These are phyloP conservation scores for Cetradonia linearis DNA, from an alignment of 495 filamentous ascomycete genomes.

Conservation along the genomic window DNA sequence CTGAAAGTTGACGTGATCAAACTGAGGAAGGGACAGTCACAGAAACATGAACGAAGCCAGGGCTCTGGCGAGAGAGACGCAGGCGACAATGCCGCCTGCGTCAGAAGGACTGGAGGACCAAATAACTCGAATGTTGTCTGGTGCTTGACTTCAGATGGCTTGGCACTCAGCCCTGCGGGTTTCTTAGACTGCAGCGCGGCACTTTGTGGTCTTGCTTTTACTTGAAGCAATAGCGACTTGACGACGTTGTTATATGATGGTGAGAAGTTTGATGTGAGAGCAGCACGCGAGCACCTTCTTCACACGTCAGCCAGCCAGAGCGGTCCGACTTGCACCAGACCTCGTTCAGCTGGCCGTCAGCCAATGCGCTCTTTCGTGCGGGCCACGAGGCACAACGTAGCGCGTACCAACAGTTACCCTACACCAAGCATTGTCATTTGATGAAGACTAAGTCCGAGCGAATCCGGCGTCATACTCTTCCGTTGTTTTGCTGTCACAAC, in stretches of 20 bases:
- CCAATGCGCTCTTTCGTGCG: not conserved
- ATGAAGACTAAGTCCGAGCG: not conserved
- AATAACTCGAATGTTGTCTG: not conserved
- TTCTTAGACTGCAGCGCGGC: not conserved
- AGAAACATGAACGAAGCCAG: slow-evolving; percentile 1
- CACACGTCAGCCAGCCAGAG: not conserved
- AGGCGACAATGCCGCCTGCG: slow-evolving; percentile 2
- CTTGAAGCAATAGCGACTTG: not conserved
- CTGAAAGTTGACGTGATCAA: not conserved
- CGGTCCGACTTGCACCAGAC: not conserved
- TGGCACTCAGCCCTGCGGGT: slow-evolving; percentile 6
- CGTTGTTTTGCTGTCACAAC: not conserved
- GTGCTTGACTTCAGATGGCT: not conserved
- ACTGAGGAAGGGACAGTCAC: not conserved
- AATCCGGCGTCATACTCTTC: not conserved
- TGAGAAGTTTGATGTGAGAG: too few species aligned
- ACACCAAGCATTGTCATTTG: not conserved
- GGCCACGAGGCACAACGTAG: not conserved
- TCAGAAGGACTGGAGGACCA: slow-evolving; percentile 1
- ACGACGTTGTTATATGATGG: not conserved
- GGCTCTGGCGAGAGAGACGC: not conserved
- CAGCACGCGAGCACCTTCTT: not conserved
- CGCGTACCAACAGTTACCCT: not conserved
- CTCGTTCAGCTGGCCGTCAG: not conserved
- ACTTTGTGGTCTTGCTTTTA: not conserved